These are phyloP conservation scores for Apophysomyces ossiformis DNA, from an alignment of 371 early-diverging fungal species.

Conservation along the genomic window DNA sequence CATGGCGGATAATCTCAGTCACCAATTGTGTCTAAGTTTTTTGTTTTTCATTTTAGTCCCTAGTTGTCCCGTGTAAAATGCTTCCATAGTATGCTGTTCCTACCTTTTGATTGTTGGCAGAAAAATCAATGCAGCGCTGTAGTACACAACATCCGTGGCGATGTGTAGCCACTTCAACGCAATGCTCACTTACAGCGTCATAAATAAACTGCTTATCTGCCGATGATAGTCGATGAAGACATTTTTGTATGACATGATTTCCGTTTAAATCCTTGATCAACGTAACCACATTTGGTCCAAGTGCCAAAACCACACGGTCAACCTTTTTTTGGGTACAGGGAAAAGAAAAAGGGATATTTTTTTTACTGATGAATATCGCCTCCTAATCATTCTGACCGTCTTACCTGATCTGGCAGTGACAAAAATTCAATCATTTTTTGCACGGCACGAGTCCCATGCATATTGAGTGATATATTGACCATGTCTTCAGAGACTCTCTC, in stretches of 20 bases:
- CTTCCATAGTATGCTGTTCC: slow-evolving; percentile 11
- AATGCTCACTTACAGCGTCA: slow-evolving; percentile 85
- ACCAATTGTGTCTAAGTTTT: slow-evolving; percentile 64
- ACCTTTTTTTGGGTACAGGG: neutral
- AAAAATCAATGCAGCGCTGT: slow-evolving; percentile 95
- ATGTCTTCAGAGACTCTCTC: slow-evolving; percentile 75
- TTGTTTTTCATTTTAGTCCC: neutral
- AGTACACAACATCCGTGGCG: slow-evolving; percentile 98
- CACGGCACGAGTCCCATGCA: slow-evolving; percentile 97
- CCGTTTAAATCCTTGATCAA: slow-evolving; percentile 97
- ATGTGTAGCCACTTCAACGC: slow-evolving; percentile 90
- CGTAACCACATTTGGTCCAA: slow-evolving; percentile 79
- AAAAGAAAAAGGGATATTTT: neutral
- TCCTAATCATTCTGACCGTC: neutral
- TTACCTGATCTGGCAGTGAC: slow-evolving; percentile 64
- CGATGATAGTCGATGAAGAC: slow-evolving; percentile 75
- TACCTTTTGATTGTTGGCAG: slow-evolving; percentile 69
- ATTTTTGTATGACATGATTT: slow-evolving; percentile 98
- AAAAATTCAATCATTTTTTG: slow-evolving; percentile 93
- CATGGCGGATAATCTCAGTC: slow-evolving; percentile 75
- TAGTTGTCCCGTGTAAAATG: neutral
- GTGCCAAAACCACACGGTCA: slow-evolving; percentile 40
- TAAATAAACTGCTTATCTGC: slow-evolving; percentile 89
- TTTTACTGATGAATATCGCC: neutral
- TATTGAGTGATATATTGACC: slow-evolving; percentile 83